Percentiles rank a stretch among this genome's conserved stretches.
Conservation (phyloP, 2,329 filamentous ascomycete species). For the Colletotrichum gloeosporioides region DNA sequence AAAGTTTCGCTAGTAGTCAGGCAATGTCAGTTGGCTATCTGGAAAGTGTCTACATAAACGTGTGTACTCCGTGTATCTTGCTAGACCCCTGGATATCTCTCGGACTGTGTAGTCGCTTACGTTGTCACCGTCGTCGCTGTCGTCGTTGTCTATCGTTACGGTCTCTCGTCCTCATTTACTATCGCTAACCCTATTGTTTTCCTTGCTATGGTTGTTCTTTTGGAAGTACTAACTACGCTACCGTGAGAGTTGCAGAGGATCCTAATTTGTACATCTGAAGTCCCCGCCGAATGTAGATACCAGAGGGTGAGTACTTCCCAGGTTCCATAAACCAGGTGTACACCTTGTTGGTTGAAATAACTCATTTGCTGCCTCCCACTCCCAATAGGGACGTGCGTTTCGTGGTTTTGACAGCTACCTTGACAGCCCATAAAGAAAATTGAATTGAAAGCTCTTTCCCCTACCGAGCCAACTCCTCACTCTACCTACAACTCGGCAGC, state of each 20-base stretch:
- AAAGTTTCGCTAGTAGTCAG: fast-evolving
- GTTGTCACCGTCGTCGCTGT: not conserved
- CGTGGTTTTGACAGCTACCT: not conserved
- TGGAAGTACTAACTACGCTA: too few species aligned
- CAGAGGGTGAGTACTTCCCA: not conserved
- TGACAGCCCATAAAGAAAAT: not conserved
- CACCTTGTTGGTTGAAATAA: not conserved
- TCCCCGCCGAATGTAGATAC: not conserved
- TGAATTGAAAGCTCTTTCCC: not conserved
- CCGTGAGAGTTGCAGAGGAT: too few species aligned
- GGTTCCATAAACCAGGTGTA: not conserved
- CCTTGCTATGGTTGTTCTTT: too few species aligned
- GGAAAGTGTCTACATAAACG: not conserved
- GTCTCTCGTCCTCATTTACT: too few species aligned
- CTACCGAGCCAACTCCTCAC: not conserved
- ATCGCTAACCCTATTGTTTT: too few species aligned
- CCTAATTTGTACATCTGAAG: not conserved
- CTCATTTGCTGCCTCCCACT: not conserved
- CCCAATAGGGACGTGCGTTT: not conserved
- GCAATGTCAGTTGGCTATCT: too few species aligned
- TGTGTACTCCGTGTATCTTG: not conserved
- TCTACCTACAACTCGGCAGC: not conserved
- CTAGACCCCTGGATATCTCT: not conserved
- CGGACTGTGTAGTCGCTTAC: too few species aligned
- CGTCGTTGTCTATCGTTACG: too few species aligned